Evolutionary conservation across 805 yeast genomes (phyloP).

Genomic region (Tetrapisispora fleetii): DNA sequence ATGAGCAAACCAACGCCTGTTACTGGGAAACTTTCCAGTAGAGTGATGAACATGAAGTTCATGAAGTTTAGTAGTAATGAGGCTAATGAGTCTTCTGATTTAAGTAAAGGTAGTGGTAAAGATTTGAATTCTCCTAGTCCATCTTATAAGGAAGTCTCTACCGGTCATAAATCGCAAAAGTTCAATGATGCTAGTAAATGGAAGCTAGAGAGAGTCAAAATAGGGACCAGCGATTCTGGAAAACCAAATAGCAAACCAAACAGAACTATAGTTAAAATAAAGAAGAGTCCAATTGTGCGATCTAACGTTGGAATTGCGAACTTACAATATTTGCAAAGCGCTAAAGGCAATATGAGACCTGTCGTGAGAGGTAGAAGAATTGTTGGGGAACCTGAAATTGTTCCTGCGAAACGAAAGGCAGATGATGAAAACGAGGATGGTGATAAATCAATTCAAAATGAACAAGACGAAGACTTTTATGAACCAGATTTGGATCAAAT

Average conservation of each 20-base stretch:
- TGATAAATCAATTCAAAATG: background rate
- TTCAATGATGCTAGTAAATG: conserved; percentile 1
- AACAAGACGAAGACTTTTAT: conserved; percentile 1
- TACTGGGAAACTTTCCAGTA: conserved; percentile 42
- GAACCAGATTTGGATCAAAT: conserved; percentile 2
- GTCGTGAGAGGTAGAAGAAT: conserved; percentile 4
- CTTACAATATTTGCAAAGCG: background rate
- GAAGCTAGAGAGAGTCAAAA: background rate
- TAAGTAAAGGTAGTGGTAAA: background rate
- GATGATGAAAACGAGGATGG: background rate
- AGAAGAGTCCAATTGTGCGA: background rate
- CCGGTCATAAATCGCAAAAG: background rate
- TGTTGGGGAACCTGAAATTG: conserved; percentile 1
- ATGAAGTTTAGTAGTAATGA: conserved; percentile 39
- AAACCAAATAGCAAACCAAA: too few species aligned
- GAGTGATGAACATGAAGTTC: conserved; percentile 81
- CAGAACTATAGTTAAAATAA: background rate
- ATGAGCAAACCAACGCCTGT: conserved; percentile 9
- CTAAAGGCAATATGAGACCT: background rate
- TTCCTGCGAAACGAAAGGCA: background rate
- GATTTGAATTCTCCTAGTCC: background rate
- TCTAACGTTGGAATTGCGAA: conserved; percentile 2
- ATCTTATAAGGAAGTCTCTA: background rate
- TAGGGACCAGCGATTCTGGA: too few species aligned
- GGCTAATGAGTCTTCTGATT: conserved; percentile 8